These are phyloP conservation scores for Lenwebbia sp. DNA, from an alignment of 345 rosid genomes.

Conservation along the genomic window DNA sequence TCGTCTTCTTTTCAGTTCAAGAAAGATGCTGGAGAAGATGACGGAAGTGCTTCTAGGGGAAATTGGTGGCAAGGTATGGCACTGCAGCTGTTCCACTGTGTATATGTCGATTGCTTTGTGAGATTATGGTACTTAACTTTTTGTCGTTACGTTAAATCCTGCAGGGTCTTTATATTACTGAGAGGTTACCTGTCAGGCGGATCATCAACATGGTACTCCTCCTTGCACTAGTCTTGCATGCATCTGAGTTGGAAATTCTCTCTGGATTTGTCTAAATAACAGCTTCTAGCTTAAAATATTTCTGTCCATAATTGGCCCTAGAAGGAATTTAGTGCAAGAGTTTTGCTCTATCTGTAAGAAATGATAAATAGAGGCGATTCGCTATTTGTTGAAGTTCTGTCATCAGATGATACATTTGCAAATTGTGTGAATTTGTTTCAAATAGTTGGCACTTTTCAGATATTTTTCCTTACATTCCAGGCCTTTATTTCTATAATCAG, in stretches of 20 bases:
- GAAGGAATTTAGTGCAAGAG: background rate
- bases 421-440: background rate
- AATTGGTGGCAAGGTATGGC: constrained; percentile 95
- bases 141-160: background rate
- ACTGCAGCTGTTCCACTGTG: background rate
- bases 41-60: constrained; percentile 80
- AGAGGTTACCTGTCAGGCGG: constrained; percentile 3
- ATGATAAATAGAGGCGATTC: background rate
- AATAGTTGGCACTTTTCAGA: background rate
- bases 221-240: background rate
- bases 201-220: background rate
- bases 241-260: background rate
- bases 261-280: background rate
- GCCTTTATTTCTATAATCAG: background rate
- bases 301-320: background rate
- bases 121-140: background rate
- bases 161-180: constrained; percentile 60
- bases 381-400: background rate
- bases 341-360: background rate
- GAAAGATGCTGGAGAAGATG: constrained; percentile 69
- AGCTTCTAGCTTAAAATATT: background rate
- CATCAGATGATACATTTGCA: background rate
- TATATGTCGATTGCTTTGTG: too few relatives aligned
- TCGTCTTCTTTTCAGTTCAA: constrained; percentile 22
- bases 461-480: background rate